Conservation (phyloP, 352 stramenopile genomes). For the Pythium utonaiense region DNA sequence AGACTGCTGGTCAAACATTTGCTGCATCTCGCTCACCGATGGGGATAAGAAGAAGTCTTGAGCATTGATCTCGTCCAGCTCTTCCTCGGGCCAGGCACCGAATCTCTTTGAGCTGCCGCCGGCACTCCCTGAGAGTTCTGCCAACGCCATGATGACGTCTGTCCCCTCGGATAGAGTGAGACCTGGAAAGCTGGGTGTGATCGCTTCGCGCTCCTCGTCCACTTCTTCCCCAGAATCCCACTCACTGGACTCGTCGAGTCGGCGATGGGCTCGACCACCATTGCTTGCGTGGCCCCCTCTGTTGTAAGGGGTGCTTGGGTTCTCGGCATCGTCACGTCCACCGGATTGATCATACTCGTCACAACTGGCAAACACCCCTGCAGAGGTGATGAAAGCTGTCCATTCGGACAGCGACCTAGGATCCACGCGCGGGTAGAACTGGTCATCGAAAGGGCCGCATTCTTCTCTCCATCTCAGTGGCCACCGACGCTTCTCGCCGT, state of each 20-base stretch:
- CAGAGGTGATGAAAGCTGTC: conserved; percentile 68
- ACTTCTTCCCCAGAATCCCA: neutral
- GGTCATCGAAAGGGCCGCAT: conserved; percentile 66
- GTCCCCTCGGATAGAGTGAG: conserved; percentile 74
- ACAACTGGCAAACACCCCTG: conserved; percentile 57
- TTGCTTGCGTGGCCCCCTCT: neutral
- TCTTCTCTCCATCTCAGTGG: conserved; percentile 75
- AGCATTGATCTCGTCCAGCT: conserved; percentile 54
- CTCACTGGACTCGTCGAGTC: neutral
- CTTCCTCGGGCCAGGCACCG: conserved; percentile 41
- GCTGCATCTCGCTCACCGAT: conserved; percentile 85
- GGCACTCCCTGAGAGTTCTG: conserved; percentile 37
- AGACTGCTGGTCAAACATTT: conserved; percentile 87
- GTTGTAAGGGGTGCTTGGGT: conserved; percentile 7
- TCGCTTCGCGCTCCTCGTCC: neutral
- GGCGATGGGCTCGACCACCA: conserved; percentile 14
- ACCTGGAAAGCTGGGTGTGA: conserved; percentile 29
- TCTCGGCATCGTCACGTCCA: conserved; percentile 25
- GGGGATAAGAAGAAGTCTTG: conserved; percentile 78
- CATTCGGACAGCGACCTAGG: conserved; percentile 69
- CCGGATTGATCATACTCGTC: conserved; percentile 45
- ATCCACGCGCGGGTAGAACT: conserved; percentile 56
- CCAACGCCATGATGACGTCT: conserved; percentile 72
- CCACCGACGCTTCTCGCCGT: conserved; percentile 45
- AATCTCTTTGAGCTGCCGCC: conserved; percentile 37